phyloP scores from a whole-genome alignment of 73 alveolate species.

The Symbiodinium pilosum region DNA sequence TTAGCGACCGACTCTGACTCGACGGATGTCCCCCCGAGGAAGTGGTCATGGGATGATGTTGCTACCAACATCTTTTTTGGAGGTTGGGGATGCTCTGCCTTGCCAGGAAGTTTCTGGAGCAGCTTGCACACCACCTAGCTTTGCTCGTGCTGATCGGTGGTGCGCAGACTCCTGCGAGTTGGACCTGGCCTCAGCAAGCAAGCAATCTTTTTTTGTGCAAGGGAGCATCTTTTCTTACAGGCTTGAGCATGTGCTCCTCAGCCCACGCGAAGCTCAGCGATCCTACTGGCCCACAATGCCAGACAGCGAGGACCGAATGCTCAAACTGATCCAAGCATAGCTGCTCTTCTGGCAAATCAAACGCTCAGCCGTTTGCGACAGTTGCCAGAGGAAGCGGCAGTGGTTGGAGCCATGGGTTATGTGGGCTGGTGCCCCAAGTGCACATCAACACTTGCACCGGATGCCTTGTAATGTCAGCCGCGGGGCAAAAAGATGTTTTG shows the following conservation, averaged over 20 bases:
- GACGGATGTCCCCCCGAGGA: not conserved
- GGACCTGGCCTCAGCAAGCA: not conserved
- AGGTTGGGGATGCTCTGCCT: not conserved
- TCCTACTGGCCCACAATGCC: conserved; percentile 73
- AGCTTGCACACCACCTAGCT: conserved; percentile 22
- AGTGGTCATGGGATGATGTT: not conserved
- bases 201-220: no score
- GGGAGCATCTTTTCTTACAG: no score
- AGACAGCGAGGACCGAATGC: conserved; percentile 18
- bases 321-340: not conserved
- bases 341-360: not conserved
- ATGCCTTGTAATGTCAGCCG: no score
- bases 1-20: not conserved
- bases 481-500: no score
- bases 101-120: conserved; percentile 26
- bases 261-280: conserved; percentile 29
- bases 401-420: conserved; percentile 67
- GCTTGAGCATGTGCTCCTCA: conserved; percentile 26
- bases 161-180: not conserved
- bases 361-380: not conserved
- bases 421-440: conserved; percentile 47
- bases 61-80: not conserved
- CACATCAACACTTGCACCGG: no score
- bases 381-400: conserved; percentile 39
- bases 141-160: conserved; percentile 2